phyloP scores from a whole-genome alignment of 148 eudicot genomes.

The Beta vulgaris region DNA sequence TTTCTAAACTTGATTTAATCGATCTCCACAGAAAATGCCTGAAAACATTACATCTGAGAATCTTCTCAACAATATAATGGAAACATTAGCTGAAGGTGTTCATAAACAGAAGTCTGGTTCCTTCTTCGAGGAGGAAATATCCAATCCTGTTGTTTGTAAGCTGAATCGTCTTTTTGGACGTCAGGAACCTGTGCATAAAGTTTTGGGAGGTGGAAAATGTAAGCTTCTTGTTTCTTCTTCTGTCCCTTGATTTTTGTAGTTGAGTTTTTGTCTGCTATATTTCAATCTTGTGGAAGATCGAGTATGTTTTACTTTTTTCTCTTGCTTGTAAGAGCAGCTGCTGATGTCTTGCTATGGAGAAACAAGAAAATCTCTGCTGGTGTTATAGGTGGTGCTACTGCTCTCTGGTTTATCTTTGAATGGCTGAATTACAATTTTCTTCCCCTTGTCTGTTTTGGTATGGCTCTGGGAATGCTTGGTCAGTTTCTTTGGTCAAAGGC shows the following conservation, averaged over 20 bases:
- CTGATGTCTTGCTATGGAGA: constrained; percentile 93
- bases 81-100: constrained; percentile 47
- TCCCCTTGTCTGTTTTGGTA: constrained; percentile 51
- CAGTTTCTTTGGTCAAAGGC: constrained; percentile 79
- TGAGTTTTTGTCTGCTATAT: neutral
- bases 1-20: constrained; percentile 1
- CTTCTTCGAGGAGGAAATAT: constrained; percentile 43
- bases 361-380: constrained; percentile 89
- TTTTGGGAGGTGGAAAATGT: constrained; percentile 94
- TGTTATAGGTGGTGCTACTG: constrained; percentile 60
- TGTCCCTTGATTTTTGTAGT: neutral
- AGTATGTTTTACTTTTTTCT: neutral
- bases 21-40: constrained; percentile 51
- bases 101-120: constrained; percentile 48
- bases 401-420: constrained; percentile 75
- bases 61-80: constrained; percentile 69
- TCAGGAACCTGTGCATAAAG: constrained; percentile 65
- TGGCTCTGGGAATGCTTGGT: constrained; percentile 53
- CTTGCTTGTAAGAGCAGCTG: constrained; percentile 51
- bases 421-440: constrained; percentile 82
- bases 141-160: constrained; percentile 47
- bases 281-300: neutral
- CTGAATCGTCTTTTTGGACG: constrained; percentile 84
- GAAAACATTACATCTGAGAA: constrained; percentile 67
- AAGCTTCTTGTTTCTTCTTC: constrained; percentile 4